Conservation (phyloP, 2,329 filamentous ascomycete species). For the Fusarium vanettenii region DNA sequence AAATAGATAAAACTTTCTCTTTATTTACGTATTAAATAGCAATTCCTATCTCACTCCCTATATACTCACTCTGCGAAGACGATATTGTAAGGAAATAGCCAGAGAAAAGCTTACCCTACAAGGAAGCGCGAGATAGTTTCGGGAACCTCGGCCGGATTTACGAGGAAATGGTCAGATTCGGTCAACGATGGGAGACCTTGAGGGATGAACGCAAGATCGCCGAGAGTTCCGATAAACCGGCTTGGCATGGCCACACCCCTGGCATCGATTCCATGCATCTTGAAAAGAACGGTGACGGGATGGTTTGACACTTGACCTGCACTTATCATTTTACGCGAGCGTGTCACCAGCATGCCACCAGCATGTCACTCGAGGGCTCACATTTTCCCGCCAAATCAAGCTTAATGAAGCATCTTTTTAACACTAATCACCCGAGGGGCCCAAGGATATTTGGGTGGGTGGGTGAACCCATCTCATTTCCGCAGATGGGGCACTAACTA, state of each 20-base stretch:
- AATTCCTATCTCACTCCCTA: not conserved
- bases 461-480: slow-evolving; percentile 29
- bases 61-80: not conserved
- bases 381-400: not conserved
- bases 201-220: not conserved
- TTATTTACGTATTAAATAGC: not conserved
- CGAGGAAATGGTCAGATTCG: not conserved
- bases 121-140: not conserved
- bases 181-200: not conserved
- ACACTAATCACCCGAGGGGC: slow-evolving; percentile 3
- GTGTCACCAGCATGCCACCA: not conserved
- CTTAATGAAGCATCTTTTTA: slow-evolving; percentile 31
- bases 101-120: not conserved
- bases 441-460: not conserved
- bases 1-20: not conserved
- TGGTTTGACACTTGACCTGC: not conserved
- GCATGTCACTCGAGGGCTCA: not conserved
- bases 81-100: not conserved
- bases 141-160: not conserved
- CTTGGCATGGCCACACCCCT: not conserved
- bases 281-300: not conserved
- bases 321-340: not conserved
- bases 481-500: not conserved
- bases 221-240: not conserved
- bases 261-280: not conserved